These are phyloP conservation scores for Triadica sebifera DNA, from an alignment of 345 rosid species.

Conservation along the genomic window DNA sequence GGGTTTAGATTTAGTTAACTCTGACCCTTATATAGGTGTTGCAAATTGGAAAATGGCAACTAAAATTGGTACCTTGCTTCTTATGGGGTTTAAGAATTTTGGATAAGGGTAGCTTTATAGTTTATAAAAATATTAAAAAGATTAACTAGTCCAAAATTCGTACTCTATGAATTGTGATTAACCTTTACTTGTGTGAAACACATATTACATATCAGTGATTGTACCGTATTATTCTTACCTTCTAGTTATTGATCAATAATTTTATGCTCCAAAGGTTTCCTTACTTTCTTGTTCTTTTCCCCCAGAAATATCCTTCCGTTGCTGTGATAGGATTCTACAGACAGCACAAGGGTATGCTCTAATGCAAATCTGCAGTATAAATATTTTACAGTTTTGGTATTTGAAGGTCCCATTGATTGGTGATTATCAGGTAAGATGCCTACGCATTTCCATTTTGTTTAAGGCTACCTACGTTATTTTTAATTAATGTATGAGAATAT, in stretches of 20 bases:
- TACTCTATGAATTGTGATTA: not conserved
- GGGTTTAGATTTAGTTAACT: conserved; percentile 15
- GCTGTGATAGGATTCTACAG: not conserved
- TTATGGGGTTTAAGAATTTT: conserved; percentile 29
- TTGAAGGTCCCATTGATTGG: not conserved
- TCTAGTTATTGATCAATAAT: not conserved
- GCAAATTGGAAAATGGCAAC: conserved; percentile 15
- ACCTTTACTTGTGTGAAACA: conserved; percentile 2
- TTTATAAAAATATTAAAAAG: not conserved
- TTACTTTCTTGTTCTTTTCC: not conserved
- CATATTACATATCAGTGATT: not conserved
- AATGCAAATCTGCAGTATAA: not conserved
- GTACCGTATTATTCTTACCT: not conserved
- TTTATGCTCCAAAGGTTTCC: not conserved
- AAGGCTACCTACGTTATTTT: not conserved
- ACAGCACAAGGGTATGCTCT: not conserved
- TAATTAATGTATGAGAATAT: not conserved
- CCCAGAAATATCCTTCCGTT: not conserved
- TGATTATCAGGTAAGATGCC: not conserved
- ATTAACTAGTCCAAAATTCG: not conserved
- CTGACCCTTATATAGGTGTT: conserved; percentile 23
- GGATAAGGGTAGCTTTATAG: conserved; percentile 17
- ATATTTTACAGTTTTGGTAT: not conserved
- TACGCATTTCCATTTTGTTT: not conserved
- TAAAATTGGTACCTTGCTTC: conserved; percentile 49